Conservation (phyloP, 2,329 filamentous ascomycete species). For the Alternaria postmessia region DNA sequence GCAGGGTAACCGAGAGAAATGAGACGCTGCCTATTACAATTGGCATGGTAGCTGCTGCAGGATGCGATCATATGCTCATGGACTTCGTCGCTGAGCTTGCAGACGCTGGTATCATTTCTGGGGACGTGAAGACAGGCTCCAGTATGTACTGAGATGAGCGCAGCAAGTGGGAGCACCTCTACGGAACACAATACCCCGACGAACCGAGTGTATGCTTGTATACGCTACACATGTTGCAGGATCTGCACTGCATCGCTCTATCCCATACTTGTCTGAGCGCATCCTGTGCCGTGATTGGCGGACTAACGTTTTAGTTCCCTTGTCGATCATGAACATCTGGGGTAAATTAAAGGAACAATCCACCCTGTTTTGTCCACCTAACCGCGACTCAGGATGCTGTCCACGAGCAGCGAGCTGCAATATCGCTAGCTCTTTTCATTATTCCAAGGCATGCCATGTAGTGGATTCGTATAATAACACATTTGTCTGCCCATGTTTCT, state of each 20-base stretch:
- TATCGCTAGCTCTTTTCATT: not conserved
- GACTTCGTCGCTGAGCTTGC: conserved; percentile 18
- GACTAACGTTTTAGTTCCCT: conserved; percentile 8
- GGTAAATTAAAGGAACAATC: conserved; percentile 23
- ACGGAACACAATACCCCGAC: not conserved
- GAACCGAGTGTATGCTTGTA: not conserved
- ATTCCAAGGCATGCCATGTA: not conserved
- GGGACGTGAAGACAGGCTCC: conserved; percentile 17
- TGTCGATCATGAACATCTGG: conserved; percentile 17
- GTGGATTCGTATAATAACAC: not conserved
- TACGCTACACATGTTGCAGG: not conserved
- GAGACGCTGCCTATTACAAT: conserved; percentile 23
- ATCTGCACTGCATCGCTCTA: not conserved
- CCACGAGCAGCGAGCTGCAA: not conserved
- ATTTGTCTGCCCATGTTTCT: not conserved
- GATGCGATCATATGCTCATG: conserved; percentile 24
- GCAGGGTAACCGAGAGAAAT: conserved; percentile 15
- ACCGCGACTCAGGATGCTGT: not conserved
- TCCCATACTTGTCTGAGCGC: not conserved
- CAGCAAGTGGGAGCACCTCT: not conserved
- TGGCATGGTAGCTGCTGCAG: conserved; percentile 18
- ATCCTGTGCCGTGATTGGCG: conserved; percentile 20
- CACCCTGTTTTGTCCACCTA: conserved; percentile 2
- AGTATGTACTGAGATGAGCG: conserved; percentile 8
- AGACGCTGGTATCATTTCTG: conserved; percentile 11